These are phyloP conservation scores for Eryngium alpinum DNA, from an alignment of 140 eudicot species.

Conservation along the genomic window DNA sequence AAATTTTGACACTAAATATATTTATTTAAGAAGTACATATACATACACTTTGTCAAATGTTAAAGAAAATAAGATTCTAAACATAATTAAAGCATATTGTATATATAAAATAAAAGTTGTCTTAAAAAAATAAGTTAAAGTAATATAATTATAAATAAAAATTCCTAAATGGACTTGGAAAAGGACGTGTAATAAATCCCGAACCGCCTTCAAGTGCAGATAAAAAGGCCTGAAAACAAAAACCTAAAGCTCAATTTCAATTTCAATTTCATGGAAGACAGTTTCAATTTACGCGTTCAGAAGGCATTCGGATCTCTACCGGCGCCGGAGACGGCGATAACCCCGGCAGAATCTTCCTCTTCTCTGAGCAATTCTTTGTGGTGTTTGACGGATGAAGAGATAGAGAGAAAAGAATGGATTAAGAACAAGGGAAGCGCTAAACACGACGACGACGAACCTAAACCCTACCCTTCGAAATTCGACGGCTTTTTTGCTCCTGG, in stretches of 20 bases:
- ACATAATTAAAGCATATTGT: too few species aligned
- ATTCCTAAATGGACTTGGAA: too few species aligned
- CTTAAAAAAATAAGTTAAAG: too few species aligned
- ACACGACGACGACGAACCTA: constrained; percentile 28
- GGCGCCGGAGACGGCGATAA: neutral
- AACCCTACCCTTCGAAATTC: constrained; percentile 23
- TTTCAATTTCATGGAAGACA: constrained; percentile 54
- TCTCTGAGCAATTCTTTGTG: constrained; percentile 41
- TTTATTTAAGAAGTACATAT: too few species aligned
- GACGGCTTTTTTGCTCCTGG: constrained; percentile 21
- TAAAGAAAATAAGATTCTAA: too few species aligned
- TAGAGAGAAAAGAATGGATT: constrained; percentile 57
- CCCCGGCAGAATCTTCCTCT: constrained; percentile 21
- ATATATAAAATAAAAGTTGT: too few species aligned
- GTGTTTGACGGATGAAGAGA: constrained; percentile 83
- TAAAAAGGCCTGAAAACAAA: neutral
- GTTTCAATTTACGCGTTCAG: constrained; percentile 72
- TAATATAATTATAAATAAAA: too few species aligned
- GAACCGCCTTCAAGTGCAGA: neutral
- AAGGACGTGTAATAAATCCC: too few species aligned
- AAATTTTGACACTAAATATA: too few species aligned
- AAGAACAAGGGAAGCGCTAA: constrained; percentile 27
- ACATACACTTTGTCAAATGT: too few species aligned
- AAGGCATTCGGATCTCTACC: constrained; percentile 57
- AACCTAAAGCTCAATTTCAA: neutral